Evolutionary conservation across 495 filamentous ascomycete species (phyloP).

Genomic region (Podospora didyma): DNA sequence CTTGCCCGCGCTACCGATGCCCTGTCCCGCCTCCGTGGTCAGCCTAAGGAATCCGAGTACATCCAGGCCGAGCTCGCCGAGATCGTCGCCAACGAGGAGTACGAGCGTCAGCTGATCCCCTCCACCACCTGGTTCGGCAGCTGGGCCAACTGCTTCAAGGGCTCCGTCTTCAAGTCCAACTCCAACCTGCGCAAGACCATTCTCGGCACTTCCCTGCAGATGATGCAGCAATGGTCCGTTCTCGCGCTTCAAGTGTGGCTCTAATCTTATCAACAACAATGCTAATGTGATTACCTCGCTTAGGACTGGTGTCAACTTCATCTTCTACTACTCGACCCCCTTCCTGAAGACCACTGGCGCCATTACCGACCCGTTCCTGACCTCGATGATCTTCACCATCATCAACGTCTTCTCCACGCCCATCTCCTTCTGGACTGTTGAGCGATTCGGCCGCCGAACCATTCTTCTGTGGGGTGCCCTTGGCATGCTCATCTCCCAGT

Average conservation of each 20-base stretch:
- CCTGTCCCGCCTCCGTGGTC: constrained; percentile 64
- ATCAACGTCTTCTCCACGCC: constrained; percentile 84
- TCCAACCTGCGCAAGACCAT: constrained; percentile 69
- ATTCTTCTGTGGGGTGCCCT: constrained; percentile 74
- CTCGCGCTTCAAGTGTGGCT: not conserved
- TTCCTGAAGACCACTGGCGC: constrained; percentile 72
- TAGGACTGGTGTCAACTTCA: constrained; percentile 80
- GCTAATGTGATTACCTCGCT: constrained; percentile 8
- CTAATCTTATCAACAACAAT: not conserved
- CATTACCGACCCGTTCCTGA: constrained; percentile 72
- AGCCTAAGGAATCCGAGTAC: constrained; percentile 58
- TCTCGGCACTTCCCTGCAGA: constrained; percentile 69
- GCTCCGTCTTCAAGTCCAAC: constrained; percentile 51
- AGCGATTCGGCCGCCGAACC: constrained; percentile 76
- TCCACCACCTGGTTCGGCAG: constrained; percentile 60
- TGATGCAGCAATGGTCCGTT: constrained; percentile 64
- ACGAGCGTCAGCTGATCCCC: constrained; percentile 64
- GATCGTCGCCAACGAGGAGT: constrained; percentile 80
- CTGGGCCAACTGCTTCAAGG: constrained; percentile 63
- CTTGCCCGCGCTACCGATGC: constrained; percentile 57
- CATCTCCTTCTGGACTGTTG: constrained; percentile 77
- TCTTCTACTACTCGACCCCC: constrained; percentile 84
- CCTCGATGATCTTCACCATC: constrained; percentile 74
- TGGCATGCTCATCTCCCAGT: constrained; percentile 82
- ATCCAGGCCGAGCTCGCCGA: constrained; percentile 70